Conservation (phyloP, 257 asterid species). For the Solanum etuberosum region DNA sequence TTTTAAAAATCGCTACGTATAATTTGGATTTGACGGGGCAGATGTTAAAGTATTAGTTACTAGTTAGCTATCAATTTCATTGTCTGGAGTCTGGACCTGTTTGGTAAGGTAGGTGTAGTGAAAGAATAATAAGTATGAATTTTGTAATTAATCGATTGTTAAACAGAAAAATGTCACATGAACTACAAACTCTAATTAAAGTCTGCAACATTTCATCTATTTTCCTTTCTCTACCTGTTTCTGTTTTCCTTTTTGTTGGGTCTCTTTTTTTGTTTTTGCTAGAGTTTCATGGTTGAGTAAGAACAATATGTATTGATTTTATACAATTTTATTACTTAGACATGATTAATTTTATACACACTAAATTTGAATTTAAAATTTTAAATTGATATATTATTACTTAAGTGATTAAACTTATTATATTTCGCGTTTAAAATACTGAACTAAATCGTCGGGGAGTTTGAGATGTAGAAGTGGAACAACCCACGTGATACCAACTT, state of each 20-base stretch:
- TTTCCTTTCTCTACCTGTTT: background rate
- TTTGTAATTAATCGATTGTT: background rate
- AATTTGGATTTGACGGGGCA: background rate
- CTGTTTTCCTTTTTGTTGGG: background rate
- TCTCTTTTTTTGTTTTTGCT: background rate
- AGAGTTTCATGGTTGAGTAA: background rate
- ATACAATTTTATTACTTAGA: background rate
- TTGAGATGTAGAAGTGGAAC: conserved; percentile 12
- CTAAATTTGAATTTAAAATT: too few relatives aligned
- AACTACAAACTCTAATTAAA: background rate
- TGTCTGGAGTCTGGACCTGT: background rate
- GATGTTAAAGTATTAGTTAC: background rate
- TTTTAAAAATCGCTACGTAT: background rate
- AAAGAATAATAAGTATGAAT: background rate
- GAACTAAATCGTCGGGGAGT: background rate
- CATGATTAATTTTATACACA: background rate
- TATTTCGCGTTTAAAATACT: background rate
- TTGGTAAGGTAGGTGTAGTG: conserved; percentile 27
- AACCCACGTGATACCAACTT: conserved; percentile 52
- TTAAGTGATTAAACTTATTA: background rate
- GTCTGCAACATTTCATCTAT: background rate
- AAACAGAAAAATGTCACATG: background rate
- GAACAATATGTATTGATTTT: background rate
- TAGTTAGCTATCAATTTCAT: background rate
- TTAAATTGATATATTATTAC: too few relatives aligned